Evolutionary conservation across 2,329 filamentous ascomycete genomes (phyloP).

Genomic region (Pseudophaeomoniella oleicola): DNA sequence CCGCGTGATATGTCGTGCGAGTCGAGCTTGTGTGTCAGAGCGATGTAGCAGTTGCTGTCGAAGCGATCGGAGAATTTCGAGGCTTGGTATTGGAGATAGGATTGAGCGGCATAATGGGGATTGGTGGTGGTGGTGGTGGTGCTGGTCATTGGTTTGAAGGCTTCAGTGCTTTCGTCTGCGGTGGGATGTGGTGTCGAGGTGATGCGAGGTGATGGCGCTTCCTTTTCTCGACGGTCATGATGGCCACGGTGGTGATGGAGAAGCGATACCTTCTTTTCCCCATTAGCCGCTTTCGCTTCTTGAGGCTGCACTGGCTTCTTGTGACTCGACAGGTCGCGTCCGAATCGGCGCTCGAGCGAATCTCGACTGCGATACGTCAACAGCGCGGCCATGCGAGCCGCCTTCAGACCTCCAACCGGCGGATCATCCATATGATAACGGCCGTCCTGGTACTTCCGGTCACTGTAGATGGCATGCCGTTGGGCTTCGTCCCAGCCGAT

Average conservation of each 20-base stretch:
- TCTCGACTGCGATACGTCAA: conserved; percentile 22
- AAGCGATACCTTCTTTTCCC: neutral
- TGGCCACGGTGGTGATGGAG: too few species aligned
- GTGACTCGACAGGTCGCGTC: too few species aligned
- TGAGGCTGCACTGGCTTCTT: too few species aligned
- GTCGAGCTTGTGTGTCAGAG: conserved; percentile 24
- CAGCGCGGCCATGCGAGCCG: conserved; percentile 25
- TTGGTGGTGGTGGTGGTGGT: too few species aligned
- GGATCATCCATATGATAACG: conserved; percentile 20
- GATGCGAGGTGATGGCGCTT: too few species aligned
- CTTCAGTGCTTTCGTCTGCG: too few species aligned
- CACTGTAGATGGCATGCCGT: conserved; percentile 47
- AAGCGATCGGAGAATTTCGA: conserved; percentile 23
- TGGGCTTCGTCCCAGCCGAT: conserved; percentile 87
- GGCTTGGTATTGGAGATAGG: conserved; percentile 23
- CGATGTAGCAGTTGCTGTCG: conserved; percentile 25
- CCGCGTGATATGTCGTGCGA: conserved; percentile 23
- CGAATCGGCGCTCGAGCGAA: conserved; percentile 22
- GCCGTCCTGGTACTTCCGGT: conserved; percentile 18
- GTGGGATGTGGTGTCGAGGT: too few species aligned
- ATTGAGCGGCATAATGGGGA: conserved; percentile 20
- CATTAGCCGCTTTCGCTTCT: conserved; percentile 1
- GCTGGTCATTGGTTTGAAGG: too few species aligned
- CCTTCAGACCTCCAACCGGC: conserved; percentile 18
- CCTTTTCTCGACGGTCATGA: too few species aligned